A percentile compares a stretch with the other conserved stretches of the same genome.
These are phyloP conservation scores for Neckera pumila DNA, from an alignment of 225 moss, liverwort and hornwort genomes.

Conservation along the genomic window DNA sequence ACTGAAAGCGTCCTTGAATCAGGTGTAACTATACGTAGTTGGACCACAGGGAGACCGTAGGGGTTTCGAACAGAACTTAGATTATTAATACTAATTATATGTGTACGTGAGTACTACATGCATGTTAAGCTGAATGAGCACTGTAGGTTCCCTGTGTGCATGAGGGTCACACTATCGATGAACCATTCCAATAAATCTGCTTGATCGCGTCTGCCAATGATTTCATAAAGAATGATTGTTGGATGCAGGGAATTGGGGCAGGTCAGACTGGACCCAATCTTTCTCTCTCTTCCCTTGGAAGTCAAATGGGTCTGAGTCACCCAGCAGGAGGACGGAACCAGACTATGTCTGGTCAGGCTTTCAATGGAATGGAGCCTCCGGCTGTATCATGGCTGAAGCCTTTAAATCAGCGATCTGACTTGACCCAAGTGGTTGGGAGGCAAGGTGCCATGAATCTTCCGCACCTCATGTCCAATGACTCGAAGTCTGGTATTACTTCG, in stretches of 20 bases:
- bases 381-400: conserved; percentile 58
- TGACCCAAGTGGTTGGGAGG: conserved; percentile 52
- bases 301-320: conserved; percentile 46
- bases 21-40: neutral
- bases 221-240: neutral
- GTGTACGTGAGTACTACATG: neutral
- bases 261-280: conserved; percentile 71
- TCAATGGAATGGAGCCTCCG: conserved; percentile 56
- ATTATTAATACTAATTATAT: neutral
- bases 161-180: neutral
- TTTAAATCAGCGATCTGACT: conserved; percentile 41
- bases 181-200: neutral
- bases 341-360: conserved; percentile 32
- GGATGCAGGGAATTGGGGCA: conserved; percentile 45
- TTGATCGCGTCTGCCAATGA: neutral
- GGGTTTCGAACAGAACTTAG: neutral
- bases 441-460: conserved; percentile 58
- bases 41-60: neutral
- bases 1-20: neutral
- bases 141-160: neutral
- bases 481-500: conserved; percentile 44
- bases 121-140: neutral
- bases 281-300: conserved; percentile 61
- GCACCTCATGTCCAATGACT: conserved; percentile 55
- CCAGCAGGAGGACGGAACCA: conserved; percentile 36